Percentiles rank a stretch among this genome's conserved stretches.
phyloP scores from a whole-genome alignment of 768 basidiomycete species.

The Mycena vulgaris region DNA sequence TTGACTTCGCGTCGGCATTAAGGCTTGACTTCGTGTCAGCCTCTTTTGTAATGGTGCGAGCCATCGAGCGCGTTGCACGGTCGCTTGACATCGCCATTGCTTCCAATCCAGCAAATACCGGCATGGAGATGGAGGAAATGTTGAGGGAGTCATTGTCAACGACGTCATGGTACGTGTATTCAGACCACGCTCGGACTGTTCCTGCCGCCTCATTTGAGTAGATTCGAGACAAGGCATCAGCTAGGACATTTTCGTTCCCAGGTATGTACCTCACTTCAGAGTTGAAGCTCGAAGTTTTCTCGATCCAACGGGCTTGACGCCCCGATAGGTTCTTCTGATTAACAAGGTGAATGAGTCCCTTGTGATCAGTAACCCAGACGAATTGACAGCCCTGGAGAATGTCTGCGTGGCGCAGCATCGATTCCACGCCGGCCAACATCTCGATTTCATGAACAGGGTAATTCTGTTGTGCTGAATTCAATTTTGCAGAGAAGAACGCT shows the following conservation, averaged over 20 bases:
- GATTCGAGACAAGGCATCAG: neutral
- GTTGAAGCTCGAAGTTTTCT: conserved; percentile 5
- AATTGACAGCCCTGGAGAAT: neutral
- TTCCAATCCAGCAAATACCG: neutral
- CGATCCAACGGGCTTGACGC: conserved; percentile 2
- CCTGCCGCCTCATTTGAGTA: neutral
- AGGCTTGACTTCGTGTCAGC: too few species aligned
- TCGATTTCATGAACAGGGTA: neutral
- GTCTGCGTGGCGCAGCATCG: neutral
- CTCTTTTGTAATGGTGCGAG: too few species aligned
- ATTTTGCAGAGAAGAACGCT: neutral
- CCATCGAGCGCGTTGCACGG: neutral
- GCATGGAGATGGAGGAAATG: neutral
- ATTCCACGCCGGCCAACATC: neutral
- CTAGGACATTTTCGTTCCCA: neutral
- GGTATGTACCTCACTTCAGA: conserved; percentile 4
- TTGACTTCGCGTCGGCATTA: too few species aligned
- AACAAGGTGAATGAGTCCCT: neutral
- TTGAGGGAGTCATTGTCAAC: neutral
- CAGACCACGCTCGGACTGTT: neutral
- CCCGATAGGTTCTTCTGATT: conserved; percentile 9
- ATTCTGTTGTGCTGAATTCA: neutral
- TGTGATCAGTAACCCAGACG: neutral
- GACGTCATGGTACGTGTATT: neutral
- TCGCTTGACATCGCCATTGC: neutral